phyloP scores from a whole-genome alignment of 345 rosid genomes.

The Excoecaria agallocha region DNA sequence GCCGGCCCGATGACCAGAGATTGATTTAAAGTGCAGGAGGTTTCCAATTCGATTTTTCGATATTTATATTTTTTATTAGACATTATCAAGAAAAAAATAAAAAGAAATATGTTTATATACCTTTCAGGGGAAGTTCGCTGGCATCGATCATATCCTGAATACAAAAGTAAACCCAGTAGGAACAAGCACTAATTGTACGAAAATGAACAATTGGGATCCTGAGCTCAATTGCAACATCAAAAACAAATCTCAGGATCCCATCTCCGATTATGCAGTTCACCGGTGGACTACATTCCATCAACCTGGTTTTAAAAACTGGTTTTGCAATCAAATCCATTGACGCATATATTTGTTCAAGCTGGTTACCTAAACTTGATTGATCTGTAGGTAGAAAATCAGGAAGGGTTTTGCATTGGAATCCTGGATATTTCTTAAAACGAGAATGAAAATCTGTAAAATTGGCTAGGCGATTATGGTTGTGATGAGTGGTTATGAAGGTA shows the following conservation, averaged over 20 bases:
- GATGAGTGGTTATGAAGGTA: conserved; percentile 52
- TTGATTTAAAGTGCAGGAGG: too few species aligned
- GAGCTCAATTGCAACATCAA: conserved; percentile 36
- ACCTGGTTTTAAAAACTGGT: conserved; percentile 20
- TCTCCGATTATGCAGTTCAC: conserved; percentile 41
- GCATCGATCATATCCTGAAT: conserved; percentile 38
- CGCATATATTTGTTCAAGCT: conserved; percentile 20
- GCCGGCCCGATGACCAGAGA: too few species aligned
- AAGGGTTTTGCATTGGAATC: conserved; percentile 32
- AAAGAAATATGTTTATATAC: conserved; percentile 18
- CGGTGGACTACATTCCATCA: conserved; percentile 11
- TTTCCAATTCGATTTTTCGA: too few species aligned
- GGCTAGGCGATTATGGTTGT: conserved; percentile 30
- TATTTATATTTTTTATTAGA: too few species aligned
- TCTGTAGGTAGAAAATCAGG: conserved; percentile 37
- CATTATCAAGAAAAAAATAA: neutral
- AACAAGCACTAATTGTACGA: conserved; percentile 16
- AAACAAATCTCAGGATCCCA: conserved; percentile 29
- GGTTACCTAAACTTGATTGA: conserved; percentile 19
- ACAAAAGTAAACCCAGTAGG: conserved; percentile 13
- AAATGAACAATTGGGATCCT: conserved; percentile 31
- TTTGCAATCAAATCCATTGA: conserved; percentile 13
- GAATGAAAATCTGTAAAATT: conserved; percentile 26
- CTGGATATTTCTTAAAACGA: conserved; percentile 35
- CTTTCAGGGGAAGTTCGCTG: conserved; percentile 42